Evolutionary conservation across 768 basidiomycete species (phyloP).

Genomic region (Chalciporus sphaerocephalus): DNA sequence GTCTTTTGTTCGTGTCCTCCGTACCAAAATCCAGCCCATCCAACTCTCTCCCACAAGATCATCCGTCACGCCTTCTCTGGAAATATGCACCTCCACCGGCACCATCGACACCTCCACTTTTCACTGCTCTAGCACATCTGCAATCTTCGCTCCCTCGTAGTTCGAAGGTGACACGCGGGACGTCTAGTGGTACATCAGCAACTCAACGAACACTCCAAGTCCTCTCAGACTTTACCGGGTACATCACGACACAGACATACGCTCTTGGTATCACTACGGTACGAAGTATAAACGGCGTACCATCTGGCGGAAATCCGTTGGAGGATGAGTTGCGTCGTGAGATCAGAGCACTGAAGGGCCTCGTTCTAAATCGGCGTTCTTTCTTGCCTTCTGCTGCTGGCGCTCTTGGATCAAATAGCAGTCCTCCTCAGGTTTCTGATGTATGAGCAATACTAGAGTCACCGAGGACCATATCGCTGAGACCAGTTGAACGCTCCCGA

Average conservation of each 20-base stretch:
- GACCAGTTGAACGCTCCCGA: not conserved
- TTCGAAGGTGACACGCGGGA: conserved; percentile 13
- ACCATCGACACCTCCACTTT: conserved; percentile 28
- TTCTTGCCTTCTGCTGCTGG: conserved; percentile 9
- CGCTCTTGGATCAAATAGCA: conserved; percentile 6
- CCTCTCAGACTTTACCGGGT: conserved; percentile 72
- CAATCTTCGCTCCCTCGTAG: conserved; percentile 18
- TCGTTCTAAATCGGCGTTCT: conserved; percentile 68
- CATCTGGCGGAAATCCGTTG: conserved; percentile 23
- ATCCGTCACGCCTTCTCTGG: conserved; percentile 34
- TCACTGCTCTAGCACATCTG: conserved; percentile 20
- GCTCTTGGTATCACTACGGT: conserved; percentile 17
- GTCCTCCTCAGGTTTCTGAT: conserved; percentile 1
- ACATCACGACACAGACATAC: conserved; percentile 73
- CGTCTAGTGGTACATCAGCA: conserved; percentile 12
- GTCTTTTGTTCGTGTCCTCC: conserved; percentile 46
- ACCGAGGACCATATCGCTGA: not conserved
- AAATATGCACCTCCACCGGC: conserved; percentile 32
- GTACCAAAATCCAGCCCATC: conserved; percentile 10
- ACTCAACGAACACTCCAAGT: conserved; percentile 62
- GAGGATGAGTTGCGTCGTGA: conserved; percentile 70
- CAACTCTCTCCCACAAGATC: conserved; percentile 8
- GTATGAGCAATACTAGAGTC: not conserved
- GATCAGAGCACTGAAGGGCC: conserved; percentile 72
- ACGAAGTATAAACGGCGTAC: conserved; percentile 16